These are phyloP conservation scores for Ambrosia artemisiifolia DNA, from an alignment of 129 eudicot genomes.

Conservation along the genomic window DNA sequence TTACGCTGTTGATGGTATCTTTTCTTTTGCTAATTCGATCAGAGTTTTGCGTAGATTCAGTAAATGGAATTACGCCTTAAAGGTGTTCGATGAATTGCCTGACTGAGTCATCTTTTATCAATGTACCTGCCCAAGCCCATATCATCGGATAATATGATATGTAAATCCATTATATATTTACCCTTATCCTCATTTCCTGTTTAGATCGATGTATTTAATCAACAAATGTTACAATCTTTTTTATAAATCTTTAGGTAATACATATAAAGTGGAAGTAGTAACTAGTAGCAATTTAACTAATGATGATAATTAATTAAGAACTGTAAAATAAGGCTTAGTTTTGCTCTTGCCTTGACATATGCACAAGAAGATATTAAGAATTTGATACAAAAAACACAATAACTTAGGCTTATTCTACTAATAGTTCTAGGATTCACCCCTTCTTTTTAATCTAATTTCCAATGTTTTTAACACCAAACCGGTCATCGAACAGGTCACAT, in stretches of 20 bases:
- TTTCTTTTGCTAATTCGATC: neutral
- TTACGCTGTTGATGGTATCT: neutral
- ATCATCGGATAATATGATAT: constrained; percentile 1
- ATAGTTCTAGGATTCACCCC: constrained; percentile 5
- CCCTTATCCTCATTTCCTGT: too few species aligned
- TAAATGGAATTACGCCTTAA: neutral
- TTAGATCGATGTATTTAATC: neutral
- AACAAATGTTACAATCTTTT: neutral
- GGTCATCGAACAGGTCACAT: too few species aligned
- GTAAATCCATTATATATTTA: neutral
- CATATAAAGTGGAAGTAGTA: neutral
- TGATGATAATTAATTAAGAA: neutral
- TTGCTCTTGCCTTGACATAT: too few species aligned
- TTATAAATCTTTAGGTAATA: neutral
- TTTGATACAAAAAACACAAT: constrained; percentile 11
- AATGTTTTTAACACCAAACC: neutral
- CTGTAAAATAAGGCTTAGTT: neutral
- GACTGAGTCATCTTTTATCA: neutral
- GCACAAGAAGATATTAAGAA: constrained; percentile 6
- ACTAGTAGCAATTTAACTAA: neutral
- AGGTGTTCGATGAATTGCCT: constrained; percentile 22
- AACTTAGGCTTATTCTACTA: constrained; percentile 16
- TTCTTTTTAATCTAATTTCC: constrained; percentile 46
- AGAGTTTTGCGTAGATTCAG: neutral
- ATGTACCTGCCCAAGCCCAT: neutral